Conservation (phyloP, 2,329 filamentous ascomycete species). For the Fusarium sacchari region DNA sequence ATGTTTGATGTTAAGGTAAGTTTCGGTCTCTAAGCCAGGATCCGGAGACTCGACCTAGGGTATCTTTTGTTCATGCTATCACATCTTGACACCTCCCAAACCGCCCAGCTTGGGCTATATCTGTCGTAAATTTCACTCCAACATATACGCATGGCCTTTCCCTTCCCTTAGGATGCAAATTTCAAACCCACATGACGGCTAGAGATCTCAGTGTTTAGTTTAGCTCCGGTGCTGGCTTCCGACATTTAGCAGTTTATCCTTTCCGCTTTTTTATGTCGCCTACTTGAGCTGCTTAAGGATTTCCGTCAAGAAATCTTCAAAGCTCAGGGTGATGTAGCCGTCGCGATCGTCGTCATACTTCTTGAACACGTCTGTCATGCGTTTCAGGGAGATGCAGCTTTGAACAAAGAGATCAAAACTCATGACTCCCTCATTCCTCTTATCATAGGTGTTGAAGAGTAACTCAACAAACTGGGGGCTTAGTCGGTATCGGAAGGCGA, state of each 20-base stretch:
- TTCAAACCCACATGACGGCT: conserved; percentile 2
- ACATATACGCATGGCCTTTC: conserved; percentile 10
- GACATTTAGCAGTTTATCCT: neutral
- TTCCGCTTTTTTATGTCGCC: neutral
- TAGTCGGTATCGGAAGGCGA: conserved; percentile 93
- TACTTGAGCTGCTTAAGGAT: conserved; percentile 70
- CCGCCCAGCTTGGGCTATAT: conserved; percentile 1
- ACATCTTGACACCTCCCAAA: conserved; percentile 12
- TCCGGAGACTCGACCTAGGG: conserved; percentile 42
- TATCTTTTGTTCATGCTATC: conserved; percentile 41
- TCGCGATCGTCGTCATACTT: conserved; percentile 97
- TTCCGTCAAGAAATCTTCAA: conserved; percentile 82
- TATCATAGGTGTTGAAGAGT: conserved; percentile 90
- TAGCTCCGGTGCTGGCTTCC: neutral
- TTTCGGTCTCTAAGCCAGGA: conserved; percentile 42
- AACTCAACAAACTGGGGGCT: conserved; percentile 84
- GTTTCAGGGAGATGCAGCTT: conserved; percentile 94
- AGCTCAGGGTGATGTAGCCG: conserved; percentile 86
- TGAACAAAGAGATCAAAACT: conserved; percentile 98
- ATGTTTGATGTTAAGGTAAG: conserved; percentile 35
- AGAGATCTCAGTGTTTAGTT: neutral
- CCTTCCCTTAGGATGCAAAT: neutral
- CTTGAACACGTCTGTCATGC: conserved; percentile 99
- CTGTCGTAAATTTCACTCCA: conserved; percentile 17
- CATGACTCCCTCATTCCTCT: conserved; percentile 74